Conservation (phyloP, 116 monocot genomes). For the Zostera marina region DNA sequence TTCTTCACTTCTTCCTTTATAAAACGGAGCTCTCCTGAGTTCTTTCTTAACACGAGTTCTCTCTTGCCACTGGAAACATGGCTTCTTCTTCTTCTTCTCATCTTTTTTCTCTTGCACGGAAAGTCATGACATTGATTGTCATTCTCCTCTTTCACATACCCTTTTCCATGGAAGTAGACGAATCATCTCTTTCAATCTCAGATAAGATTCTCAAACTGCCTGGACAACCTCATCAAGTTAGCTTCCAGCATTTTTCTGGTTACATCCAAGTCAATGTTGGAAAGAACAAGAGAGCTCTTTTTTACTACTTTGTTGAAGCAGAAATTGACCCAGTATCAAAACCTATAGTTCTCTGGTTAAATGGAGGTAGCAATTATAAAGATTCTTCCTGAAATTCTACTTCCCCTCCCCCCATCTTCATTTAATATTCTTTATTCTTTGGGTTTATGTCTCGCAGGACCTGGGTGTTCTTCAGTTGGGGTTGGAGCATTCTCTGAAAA, state of each 20-base stretch:
- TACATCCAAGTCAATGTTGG: constrained; percentile 61
- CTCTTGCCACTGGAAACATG: background rate
- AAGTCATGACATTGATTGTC: background rate
- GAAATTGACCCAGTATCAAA: constrained; percentile 61
- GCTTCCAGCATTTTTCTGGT: constrained; percentile 77
- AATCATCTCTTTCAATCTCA: constrained; percentile 7
- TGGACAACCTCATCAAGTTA: constrained; percentile 76
- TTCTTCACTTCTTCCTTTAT: background rate
- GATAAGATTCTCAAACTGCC: constrained; percentile 69
- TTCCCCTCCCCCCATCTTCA: background rate
- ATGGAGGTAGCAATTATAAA: constrained; percentile 52
- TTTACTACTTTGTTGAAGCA: constrained; percentile 93
- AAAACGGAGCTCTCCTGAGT: background rate
- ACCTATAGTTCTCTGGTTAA: constrained; percentile 94
- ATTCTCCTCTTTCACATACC: constrained; percentile 1
- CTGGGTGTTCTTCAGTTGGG: constrained; percentile 95
- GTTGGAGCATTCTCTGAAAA: constrained; percentile 99
- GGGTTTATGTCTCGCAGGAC: constrained; percentile 30
- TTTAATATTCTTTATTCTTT: background rate
- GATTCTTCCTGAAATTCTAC: background rate
- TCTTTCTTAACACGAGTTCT: background rate
- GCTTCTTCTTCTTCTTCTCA: background rate
- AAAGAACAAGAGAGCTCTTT: constrained; percentile 44
- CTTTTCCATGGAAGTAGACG: constrained; percentile 2
- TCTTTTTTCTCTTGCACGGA: constrained; percentile 2